A percentile compares a stretch with the other conserved stretches of the same genome.
Evolutionary conservation across 768 basidiomycete species (phyloP).

Genomic region (Xanthoconium purpureum): DNA sequence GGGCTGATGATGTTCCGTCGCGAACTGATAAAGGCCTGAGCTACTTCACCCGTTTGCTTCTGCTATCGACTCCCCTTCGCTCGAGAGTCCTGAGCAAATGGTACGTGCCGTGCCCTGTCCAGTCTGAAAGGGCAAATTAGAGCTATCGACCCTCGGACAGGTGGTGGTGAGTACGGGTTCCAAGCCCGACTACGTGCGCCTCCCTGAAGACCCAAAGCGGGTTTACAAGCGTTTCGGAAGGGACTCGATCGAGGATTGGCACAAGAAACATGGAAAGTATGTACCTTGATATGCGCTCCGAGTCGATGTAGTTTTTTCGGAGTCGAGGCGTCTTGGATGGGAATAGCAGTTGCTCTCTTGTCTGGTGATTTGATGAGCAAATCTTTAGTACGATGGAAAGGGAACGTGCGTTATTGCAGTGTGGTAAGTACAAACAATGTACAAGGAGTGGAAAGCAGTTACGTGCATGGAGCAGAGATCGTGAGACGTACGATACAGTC

Average conservation of each 20-base stretch:
- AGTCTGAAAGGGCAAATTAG: neutral
- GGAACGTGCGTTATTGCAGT: neutral
- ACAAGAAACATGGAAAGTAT: constrained; percentile 49
- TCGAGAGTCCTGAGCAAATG: constrained; percentile 48
- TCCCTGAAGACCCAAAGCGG: constrained; percentile 58
- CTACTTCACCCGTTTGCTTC: constrained; percentile 66
- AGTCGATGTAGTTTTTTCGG: neutral
- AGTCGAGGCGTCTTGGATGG: neutral
- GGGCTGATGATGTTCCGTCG: neutral
- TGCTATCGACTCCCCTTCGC: constrained; percentile 59
- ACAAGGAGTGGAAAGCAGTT: constrained; percentile 8
- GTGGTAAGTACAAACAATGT: constrained; percentile 1
- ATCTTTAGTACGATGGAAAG: neutral
- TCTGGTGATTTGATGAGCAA: too few species aligned
- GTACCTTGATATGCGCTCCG: constrained; percentile 11
- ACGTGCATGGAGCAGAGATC: constrained; percentile 1
- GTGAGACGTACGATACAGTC: neutral
- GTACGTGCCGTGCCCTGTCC: constrained; percentile 30
- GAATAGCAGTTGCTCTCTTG: too few species aligned
- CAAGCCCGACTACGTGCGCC: constrained; percentile 57
- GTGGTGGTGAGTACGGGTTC: constrained; percentile 45
- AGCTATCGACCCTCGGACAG: constrained; percentile 23
- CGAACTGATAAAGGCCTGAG: constrained; percentile 48
- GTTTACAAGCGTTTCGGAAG: constrained; percentile 43
- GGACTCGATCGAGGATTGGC: constrained; percentile 57